Percentiles rank a stretch among this genome's conserved stretches.
phyloP scores from a whole-genome alignment of 306 rosid species.

The Albizia julibrissin region DNA sequence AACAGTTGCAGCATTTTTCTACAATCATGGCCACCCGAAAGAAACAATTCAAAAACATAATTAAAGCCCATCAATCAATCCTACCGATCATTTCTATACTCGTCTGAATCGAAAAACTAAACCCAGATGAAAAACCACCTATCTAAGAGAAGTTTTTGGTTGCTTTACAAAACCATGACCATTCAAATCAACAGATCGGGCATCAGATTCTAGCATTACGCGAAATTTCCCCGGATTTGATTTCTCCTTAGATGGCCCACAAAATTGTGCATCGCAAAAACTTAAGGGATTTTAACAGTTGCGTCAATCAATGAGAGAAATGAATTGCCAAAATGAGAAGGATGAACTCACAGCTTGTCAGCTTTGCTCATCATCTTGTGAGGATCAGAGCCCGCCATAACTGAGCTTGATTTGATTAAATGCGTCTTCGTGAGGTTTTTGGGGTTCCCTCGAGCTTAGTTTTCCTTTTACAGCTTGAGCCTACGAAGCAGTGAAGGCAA shows the following conservation, averaged over 20 bases:
- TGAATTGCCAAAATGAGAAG: background rate
- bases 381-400: slow-evolving; percentile 36
- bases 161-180: background rate
- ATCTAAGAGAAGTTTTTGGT: background rate
- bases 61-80: background rate
- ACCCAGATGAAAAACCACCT: background rate
- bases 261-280: background rate
- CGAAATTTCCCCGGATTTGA: background rate
- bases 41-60: background rate
- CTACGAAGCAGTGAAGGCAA: background rate
- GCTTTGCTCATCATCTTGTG: slow-evolving; percentile 31
- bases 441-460: background rate
- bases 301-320: background rate
- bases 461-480: background rate
- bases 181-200: background rate
- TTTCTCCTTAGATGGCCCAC: background rate
- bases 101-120: background rate
- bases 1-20: background rate
- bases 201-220: background rate
- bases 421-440: background rate
- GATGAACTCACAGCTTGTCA: slow-evolving; percentile 30
- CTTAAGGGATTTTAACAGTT: background rate
- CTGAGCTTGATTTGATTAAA: background rate
- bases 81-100: background rate
- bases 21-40: background rate